Evolutionary conservation across 371 early-diverging fungal genomes (phyloP), one percentile per base, ranked within the genome.

Genomic region (Ordospora pajunii): DNA sequence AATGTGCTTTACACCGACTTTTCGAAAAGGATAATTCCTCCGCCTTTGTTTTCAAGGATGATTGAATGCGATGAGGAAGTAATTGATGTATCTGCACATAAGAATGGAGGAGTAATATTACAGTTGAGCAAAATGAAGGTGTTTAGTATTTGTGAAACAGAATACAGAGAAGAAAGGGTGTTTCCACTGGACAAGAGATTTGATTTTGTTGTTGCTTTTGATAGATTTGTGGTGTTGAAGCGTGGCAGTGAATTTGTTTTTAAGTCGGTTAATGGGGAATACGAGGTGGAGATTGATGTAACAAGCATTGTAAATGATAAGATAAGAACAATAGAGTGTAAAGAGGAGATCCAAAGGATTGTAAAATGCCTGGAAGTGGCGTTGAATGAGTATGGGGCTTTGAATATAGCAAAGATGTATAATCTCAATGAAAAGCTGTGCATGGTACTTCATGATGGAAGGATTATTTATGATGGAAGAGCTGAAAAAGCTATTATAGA

Each of bases 1-100:
- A 48, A 37, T 14, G 27, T 68, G 14, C 51, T 68, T 9, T 68
- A 48, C 51, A 49, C 46, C 6, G 51, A 68, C 40, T 49, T 68
- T 25, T 49, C 48, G 2, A 21, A 68, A n/a, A 49, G 23, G 21
- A 68, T 49, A 12, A 25, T 49, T 19, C 68, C 68, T 14, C 68
- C 68, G 5, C 68, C 68, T 2, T 37, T 68, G 21, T 49, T 58
- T 17, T 58, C 58, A 8, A 17, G 11, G 17, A 58, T 8, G 40
- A 37, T 58, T 58, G 58, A 11, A 2, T 25, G 27, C 14, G 58
- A 58, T 58, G 14, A 7, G 0, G 40, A 58, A n/a, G 19, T 58
- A 37, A 37, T 58, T 37, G 58, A 58, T 37, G 37, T 58, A 27
- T 58, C 32, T 37, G 37, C 58, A 11, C 0, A 10, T 37, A 17